Evolutionary conservation across 148 eudicot species (phyloP).

Genomic region (Rhododendron vialii): DNA sequence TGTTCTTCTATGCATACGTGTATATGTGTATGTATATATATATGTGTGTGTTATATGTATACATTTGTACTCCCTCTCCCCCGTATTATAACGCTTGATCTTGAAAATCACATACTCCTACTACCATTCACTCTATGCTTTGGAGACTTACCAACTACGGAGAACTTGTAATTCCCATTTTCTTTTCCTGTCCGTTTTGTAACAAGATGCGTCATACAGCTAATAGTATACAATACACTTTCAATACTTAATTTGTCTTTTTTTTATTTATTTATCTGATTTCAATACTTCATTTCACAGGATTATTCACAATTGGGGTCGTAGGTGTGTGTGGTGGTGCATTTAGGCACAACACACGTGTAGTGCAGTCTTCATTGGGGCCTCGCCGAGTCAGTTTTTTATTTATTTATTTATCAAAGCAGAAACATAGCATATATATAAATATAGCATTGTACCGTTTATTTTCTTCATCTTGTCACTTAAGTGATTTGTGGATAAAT

Average conservation of each 20-base stretch:
- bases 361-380: no score
- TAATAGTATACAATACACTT: neutral
- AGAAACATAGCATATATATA: no score
- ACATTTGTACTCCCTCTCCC: slow-evolving; percentile 11
- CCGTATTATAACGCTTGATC: neutral
- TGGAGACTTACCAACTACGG: slow-evolving; percentile 8
- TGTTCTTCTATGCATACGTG: neutral
- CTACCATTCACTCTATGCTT: slow-evolving; percentile 3
- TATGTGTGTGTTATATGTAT: neutral
- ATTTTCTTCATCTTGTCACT: no score
- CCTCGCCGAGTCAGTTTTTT: no score
- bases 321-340: no score
- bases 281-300: neutral
- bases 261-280: no score
- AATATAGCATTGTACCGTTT: no score
- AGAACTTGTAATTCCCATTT: slow-evolving; percentile 23
- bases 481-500: no score
- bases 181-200: neutral
- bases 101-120: slow-evolving; percentile 3
- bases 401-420: no score
- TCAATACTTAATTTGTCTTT: no score
- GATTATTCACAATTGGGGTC: no score
- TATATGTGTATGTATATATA: neutral
- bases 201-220: neutral
- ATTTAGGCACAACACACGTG: no score